Percentiles rank a stretch among this genome's conserved stretches.
Conservation (phyloP, 306 rosid species). For the Ceratonia siliqua region DNA sequence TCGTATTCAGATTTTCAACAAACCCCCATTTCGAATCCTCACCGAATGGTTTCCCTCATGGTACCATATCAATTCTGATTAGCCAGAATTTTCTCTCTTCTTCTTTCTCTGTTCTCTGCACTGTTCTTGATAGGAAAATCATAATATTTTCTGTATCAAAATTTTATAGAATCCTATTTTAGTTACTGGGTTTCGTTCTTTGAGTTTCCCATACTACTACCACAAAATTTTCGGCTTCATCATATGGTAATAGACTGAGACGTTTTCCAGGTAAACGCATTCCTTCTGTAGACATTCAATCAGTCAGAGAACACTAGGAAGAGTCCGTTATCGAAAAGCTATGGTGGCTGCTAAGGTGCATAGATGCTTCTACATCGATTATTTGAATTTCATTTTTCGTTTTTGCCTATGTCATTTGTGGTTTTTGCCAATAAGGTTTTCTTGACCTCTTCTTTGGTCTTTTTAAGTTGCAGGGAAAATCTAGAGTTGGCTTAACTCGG, state of each 20-base stretch:
- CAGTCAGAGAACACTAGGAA: not conserved
- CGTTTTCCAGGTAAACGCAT: too few species aligned
- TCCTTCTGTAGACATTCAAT: not conserved
- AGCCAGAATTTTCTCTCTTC: not conserved
- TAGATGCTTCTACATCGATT: not conserved
- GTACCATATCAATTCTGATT: not conserved
- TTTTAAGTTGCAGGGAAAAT: slow-evolving; percentile 45
- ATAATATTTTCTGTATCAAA: not conserved
- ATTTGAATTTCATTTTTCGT: not conserved
- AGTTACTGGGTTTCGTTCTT: not conserved
- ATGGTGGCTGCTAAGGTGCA: slow-evolving; percentile 41
- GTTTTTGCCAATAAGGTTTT: too few species aligned
- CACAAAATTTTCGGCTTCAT: not conserved
- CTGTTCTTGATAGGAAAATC: not conserved
- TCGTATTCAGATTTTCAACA: not conserved
- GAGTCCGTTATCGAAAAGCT: not conserved
- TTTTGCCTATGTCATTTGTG: not conserved
- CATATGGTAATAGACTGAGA: not conserved
- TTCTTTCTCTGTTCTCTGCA: not conserved
- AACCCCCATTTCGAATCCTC: slow-evolving; percentile 9
- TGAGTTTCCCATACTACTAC: not conserved
- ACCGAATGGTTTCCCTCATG: slow-evolving; percentile 35
- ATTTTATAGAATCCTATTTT: not conserved
- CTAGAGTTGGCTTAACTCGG: slow-evolving; percentile 37
- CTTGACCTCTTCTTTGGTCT: slow-evolving; percentile 6